These are phyloP conservation scores for Thyridium curvatum DNA, from an alignment of 2,329 filamentous ascomycete genomes.

Conservation along the genomic window DNA sequence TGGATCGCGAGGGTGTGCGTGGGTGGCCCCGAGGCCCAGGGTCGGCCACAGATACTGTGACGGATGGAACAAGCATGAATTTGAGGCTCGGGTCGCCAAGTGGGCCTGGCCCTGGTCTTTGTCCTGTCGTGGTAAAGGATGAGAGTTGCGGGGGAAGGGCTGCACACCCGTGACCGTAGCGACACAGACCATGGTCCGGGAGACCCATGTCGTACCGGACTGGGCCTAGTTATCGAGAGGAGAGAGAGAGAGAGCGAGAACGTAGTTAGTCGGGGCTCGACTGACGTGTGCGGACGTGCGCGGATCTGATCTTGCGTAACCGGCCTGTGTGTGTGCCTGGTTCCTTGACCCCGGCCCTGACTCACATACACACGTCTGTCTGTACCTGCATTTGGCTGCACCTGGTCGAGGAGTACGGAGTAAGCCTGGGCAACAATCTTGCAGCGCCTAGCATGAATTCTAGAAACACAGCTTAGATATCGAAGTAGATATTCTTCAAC, in stretches of 20 bases:
- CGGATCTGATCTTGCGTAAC: constrained; percentile 10
- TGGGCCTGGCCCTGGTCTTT: no score
- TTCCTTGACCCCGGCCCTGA: no score
- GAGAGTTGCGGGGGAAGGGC: constrained; percentile 6
- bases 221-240: no score
- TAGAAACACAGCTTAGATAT: no score
- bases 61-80: constrained; percentile 25
- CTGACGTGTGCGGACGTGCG: constrained; percentile 17
- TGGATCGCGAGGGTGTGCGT: constrained; percentile 11
- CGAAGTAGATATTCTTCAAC: no score
- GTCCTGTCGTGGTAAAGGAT: constrained; percentile 17
- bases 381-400: no score
- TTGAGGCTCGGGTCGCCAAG: constrained; percentile 11
- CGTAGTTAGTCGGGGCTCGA: constrained; percentile 8
- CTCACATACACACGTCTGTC: no score
- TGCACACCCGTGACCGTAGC: not conserved
- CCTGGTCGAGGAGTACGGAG: constrained; percentile 9
- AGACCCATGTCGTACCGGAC: constrained; percentile 9
- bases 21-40: constrained; percentile 14
- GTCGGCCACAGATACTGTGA: constrained; percentile 16
- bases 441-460: constrained; percentile 6
- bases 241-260: no score
- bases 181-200: constrained; percentile 3
- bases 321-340: not conserved
- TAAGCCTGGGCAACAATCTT: constrained; percentile 15